Evolutionary conservation across 805 yeast genomes (phyloP), one percentile per base, ranked within the genome.

Genomic region (Isabelozyma pseudorhagii): DNA sequence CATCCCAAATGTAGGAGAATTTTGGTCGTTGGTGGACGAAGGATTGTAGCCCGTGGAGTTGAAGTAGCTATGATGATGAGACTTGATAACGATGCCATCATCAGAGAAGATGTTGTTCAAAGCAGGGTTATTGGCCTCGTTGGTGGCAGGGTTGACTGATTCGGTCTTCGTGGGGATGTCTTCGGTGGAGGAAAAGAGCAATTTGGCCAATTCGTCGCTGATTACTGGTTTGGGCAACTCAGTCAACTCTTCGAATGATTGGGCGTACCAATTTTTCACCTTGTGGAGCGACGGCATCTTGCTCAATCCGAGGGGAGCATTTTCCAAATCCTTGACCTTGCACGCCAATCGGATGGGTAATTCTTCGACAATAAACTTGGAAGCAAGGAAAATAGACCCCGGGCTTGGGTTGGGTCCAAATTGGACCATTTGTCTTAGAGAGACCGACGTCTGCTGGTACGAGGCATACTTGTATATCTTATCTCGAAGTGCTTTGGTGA

Each of bases 181-280:
- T 40, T 54, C 54, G 38, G 52, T 57, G 29, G 8, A 31, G 8
- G 44, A 18, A 29, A 48, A 38, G 18, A 80, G 63, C 51, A 76
- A 54, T 50, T 66, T 62, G 38, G 64, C 64, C 53, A 79, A 64
- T 44, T 75, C 77, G 14, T 63, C 72, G 44, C 72, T 69, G 42
- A 84, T 71, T 31, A 59, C 61, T 1, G 93, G 93, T 50, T 79
- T 77, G 10, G 82, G 80, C 41, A 91, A 67, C 10, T 76, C 65
- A n/a, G 86, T 82, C 55, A 90, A 77, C 62, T 90, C 93, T 58
- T 89, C 91, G 66, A 91, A 91, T 8, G 93, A 84, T 63, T 89
- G 94, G 1, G 92, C 92, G 64, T 90, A 91, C 97, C 97, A 91
- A 62, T 89, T 82, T 52, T 84, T 80, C 14, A 90, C 97, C 54